These are phyloP conservation scores for Neurospora sp. DNA, from an alignment of 495 filamentous ascomycete genomes.

Conservation along the genomic window DNA sequence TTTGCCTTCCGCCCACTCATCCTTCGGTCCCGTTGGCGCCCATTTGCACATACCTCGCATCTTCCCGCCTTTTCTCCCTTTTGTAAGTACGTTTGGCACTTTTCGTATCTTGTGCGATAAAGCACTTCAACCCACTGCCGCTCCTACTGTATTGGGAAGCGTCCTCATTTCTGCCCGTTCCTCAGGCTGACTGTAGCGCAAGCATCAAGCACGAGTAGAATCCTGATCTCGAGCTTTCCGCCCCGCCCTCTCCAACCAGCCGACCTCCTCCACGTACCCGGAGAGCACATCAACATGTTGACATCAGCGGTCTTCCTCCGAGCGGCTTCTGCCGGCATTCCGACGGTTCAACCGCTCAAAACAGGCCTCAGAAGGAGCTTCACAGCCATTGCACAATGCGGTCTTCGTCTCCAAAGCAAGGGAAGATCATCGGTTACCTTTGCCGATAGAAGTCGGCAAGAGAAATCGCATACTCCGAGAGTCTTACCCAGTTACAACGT, in stretches of 20 bases:
- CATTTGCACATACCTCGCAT: background rate
- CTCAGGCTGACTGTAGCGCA: background rate
- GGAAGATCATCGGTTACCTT: background rate
- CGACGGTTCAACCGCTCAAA: background rate
- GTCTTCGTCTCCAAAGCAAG: background rate
- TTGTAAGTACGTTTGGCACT: background rate
- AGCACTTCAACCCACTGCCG: background rate
- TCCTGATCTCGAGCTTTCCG: background rate
- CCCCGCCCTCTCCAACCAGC: background rate
- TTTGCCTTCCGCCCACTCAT: background rate
- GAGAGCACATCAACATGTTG: background rate
- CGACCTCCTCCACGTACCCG: rapidly evolving
- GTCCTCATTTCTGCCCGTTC: background rate
- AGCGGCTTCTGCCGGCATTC: background rate
- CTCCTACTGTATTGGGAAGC: background rate
- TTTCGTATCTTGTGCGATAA: background rate
- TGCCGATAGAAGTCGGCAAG: background rate
- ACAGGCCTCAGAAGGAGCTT: background rate
- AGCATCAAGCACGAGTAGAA: background rate
- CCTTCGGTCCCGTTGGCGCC: background rate
- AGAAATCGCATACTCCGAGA: background rate
- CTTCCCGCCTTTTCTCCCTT: no score
- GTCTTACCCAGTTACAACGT: background rate
- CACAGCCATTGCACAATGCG: background rate
- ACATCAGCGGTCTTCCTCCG: background rate